phyloP scores from a whole-genome alignment of 345 rosid species.

The Lumnitzera racemosa region DNA sequence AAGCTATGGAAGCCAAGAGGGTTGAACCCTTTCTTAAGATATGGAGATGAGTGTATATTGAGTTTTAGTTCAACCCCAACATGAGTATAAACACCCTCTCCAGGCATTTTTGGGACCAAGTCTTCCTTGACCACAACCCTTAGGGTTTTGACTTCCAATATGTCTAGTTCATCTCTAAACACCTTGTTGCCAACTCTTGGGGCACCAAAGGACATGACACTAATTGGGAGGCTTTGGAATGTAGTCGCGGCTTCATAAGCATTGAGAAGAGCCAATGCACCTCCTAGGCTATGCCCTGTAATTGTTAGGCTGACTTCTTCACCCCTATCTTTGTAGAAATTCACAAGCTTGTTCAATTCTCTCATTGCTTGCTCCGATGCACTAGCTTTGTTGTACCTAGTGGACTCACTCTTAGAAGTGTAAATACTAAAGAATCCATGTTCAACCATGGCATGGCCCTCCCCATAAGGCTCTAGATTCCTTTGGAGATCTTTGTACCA shows the following conservation, averaged over 20 bases:
- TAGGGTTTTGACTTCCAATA: constrained; percentile 25
- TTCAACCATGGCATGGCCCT: constrained; percentile 18
- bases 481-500: constrained; percentile 30
- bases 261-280: constrained; percentile 35
- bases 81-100: constrained; percentile 37
- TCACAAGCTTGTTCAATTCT: constrained; percentile 20
- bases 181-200: constrained; percentile 38
- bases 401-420: constrained; percentile 22
- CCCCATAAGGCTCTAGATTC: constrained; percentile 20
- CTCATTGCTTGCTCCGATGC: constrained; percentile 43
- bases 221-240: constrained; percentile 14
- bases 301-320: constrained; percentile 37
- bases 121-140: constrained; percentile 33
- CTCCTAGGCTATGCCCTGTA: constrained; percentile 41
- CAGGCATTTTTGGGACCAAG: constrained; percentile 32
- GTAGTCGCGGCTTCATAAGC: constrained; percentile 25
- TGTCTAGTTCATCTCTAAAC: constrained; percentile 24
- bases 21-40: constrained; percentile 22
- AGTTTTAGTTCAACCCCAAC: constrained; percentile 29
- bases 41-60: constrained; percentile 25
- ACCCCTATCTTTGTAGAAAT: constrained; percentile 14
- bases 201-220: constrained; percentile 27
- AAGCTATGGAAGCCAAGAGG: constrained; percentile 24
- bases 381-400: constrained; percentile 34
- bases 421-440: constrained; percentile 35